Evolutionary conservation across 352 stramenopile genomes (phyloP).

Genomic region (Pelagophyceae sp.): DNA sequence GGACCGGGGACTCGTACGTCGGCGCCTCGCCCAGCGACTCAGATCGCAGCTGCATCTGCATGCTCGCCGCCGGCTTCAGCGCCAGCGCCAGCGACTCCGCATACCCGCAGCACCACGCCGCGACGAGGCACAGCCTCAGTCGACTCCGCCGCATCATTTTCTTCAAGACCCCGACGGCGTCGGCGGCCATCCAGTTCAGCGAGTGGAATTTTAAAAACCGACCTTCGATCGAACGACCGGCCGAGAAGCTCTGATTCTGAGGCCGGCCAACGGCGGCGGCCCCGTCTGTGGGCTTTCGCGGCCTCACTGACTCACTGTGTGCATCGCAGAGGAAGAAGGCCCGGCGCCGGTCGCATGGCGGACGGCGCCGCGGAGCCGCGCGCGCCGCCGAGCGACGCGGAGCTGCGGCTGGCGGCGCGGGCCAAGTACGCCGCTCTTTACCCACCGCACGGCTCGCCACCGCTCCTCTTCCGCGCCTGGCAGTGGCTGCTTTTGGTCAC

Average conservation of each 20-base stretch:
- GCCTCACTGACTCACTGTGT: too few species aligned
- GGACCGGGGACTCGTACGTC: not conserved
- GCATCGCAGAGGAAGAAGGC: too few species aligned
- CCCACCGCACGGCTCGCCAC: not conserved
- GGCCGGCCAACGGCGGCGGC: not conserved
- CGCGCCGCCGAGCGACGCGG: not conserved
- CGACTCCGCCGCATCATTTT: too few species aligned
- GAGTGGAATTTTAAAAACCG: too few species aligned
- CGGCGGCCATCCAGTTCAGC: too few species aligned
- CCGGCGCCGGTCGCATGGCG: too few species aligned
- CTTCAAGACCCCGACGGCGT: too few species aligned
- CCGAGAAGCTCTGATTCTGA: not conserved
- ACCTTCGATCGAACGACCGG: too few species aligned
- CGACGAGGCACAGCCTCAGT: not conserved
- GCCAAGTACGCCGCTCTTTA: not conserved
- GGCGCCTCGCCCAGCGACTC: too few species aligned
- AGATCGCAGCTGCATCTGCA: too few species aligned
- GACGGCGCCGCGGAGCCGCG: not conserved
- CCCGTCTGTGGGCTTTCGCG: too few species aligned
- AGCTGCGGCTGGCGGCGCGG: not conserved
- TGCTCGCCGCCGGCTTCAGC: not conserved
- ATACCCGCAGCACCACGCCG: not conserved
- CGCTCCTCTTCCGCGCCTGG: not conserved
- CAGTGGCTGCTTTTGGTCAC: not conserved
- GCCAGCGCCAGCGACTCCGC: not conserved